Evolutionary conservation across 306 rosid species (phyloP).

Genomic region (Boehmeria nivea): DNA sequence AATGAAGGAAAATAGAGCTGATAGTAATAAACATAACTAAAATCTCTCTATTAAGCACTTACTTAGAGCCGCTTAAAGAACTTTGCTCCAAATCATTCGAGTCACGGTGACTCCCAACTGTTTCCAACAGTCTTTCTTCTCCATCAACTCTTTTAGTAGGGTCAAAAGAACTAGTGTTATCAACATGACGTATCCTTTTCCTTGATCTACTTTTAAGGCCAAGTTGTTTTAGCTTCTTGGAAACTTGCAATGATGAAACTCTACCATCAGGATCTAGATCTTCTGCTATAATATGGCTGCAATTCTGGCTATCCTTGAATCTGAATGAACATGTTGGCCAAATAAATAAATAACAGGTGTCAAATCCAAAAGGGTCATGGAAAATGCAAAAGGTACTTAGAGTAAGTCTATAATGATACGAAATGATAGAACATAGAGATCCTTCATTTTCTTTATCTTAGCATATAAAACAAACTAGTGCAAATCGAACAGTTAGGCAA

Average conservation of each 20-base stretch:
- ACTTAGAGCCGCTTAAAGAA: conserved; percentile 40
- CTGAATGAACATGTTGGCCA: conserved; percentile 35
- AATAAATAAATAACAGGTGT: no score
- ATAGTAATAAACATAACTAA: no score
- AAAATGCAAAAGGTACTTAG: no score
- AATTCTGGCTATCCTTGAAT: conserved; percentile 60
- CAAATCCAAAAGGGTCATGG: no score
- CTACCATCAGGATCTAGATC: conserved; percentile 60
- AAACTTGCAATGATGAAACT: conserved; percentile 62
- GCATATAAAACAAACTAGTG: no score
- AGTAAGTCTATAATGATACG: conserved; percentile 3
- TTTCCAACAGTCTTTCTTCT: conserved; percentile 20
- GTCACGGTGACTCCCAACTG: conserved; percentile 16
- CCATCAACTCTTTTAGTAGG: conserved; percentile 33
- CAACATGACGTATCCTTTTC: conserved; percentile 34
- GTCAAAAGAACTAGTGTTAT: conserved; percentile 24
- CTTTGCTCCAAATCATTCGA: conserved; percentile 34
- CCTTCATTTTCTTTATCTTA: no score
- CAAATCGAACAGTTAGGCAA: background rate
- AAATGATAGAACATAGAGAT: background rate
- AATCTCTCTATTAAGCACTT: conserved; percentile 34
- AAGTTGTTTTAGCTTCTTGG: conserved; percentile 59
- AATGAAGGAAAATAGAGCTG: background rate
- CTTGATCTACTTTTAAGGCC: conserved; percentile 49
- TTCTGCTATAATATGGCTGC: conserved; percentile 62